Evolutionary conservation across 192 early-diverging fungal species (phyloP).

Genomic region (Coemansia sp.): DNA sequence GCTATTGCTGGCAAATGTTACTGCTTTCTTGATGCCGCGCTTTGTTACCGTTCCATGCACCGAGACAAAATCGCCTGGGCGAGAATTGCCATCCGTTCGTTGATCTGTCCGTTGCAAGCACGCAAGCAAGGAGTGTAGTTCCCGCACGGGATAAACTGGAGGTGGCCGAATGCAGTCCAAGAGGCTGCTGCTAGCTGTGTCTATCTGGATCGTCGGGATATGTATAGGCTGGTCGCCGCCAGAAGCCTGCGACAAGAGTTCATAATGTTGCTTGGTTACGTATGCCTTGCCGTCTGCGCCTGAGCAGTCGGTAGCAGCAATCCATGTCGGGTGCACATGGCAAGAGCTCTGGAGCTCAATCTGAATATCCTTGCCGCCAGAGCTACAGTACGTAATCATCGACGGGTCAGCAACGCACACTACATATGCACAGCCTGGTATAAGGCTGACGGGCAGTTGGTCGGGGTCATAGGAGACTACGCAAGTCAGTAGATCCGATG

Average conservation of each 20-base stretch:
- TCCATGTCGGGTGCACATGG: conserved; percentile 3
- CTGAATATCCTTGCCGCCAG: not conserved
- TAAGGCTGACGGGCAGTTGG: conserved; percentile 17
- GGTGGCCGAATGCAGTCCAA: not conserved
- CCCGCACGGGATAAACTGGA: conserved; percentile 2
- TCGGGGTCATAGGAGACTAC: conserved; percentile 13
- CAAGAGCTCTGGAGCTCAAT: not conserved
- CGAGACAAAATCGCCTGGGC: conserved; percentile 11
- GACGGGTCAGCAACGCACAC: conserved; percentile 18
- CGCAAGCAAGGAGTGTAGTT: not conserved
- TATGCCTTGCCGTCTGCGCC: not conserved
- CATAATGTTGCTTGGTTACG: not conserved
- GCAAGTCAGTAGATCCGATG: conserved; percentile 5
- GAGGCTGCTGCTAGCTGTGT: not conserved
- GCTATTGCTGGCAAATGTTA: conserved; percentile 7
- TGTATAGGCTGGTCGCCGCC: not conserved
- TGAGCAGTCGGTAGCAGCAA: not conserved
- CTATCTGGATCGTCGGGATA: conserved; percentile 17
- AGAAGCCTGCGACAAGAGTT: not conserved
- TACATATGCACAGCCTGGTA: conserved; percentile 24
- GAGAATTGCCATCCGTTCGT: not conserved
- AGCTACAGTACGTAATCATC: not conserved
- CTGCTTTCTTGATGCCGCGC: conserved; percentile 9
- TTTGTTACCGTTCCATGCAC: conserved; percentile 14
- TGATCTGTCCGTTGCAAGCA: not conserved